Conservation (phyloP, 768 basidiomycete genomes). For the Chlorophyllum brunneum region DNA sequence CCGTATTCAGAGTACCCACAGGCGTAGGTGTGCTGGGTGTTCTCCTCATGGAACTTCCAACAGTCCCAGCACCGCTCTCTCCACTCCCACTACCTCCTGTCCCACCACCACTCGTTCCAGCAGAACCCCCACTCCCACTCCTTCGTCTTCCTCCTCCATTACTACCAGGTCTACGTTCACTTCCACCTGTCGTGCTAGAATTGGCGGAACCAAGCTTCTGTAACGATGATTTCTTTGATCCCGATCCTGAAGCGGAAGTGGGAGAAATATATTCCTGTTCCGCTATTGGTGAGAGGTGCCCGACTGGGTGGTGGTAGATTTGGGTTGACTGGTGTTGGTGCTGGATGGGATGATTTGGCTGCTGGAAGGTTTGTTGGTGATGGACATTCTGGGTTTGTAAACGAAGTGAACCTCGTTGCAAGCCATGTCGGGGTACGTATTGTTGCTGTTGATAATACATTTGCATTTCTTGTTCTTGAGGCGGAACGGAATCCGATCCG, state of each 20-base stretch:
- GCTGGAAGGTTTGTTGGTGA: not conserved
- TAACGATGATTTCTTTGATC: conserved; percentile 16
- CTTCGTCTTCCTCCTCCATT: not conserved
- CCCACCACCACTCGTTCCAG: too few relatives aligned
- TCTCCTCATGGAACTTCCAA: not conserved
- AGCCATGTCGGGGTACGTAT: not conserved
- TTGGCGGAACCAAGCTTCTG: conserved; percentile 9
- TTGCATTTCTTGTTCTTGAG: too few relatives aligned
- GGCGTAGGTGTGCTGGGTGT: not conserved
- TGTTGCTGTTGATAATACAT: conserved; percentile 1
- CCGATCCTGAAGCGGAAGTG: conserved; percentile 8
- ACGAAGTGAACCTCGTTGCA: not conserved
- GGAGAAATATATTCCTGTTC: conserved; percentile 62
- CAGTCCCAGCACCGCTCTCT: not conserved
- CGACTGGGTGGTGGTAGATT: conserved; percentile 26
- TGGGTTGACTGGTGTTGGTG: not conserved
- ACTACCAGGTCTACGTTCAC: not conserved
- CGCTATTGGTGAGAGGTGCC: conserved; percentile 61
- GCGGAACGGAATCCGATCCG: not conserved
- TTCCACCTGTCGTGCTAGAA: not conserved
- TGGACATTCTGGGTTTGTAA: conserved; percentile 3
- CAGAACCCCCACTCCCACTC: conserved; percentile 2
- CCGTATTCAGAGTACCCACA: not conserved
- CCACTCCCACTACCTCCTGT: too few relatives aligned
- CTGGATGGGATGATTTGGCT: not conserved